A percentile compares a stretch with the other conserved stretches of the same genome.
Conservation (phyloP, 306 rosid genomes). For the Cucurbita ficifolia region DNA sequence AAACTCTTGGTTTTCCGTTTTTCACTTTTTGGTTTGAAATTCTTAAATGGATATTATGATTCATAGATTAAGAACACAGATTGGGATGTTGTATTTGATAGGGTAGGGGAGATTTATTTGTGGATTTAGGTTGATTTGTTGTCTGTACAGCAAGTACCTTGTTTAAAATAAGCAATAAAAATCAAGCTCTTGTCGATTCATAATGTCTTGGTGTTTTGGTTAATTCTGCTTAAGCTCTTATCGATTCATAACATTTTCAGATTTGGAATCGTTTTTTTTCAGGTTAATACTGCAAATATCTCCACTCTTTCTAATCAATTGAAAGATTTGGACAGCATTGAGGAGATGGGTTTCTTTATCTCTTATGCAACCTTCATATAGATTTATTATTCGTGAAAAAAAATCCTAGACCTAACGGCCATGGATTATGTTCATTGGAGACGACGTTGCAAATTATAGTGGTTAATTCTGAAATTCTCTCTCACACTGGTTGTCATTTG, state of each 20-base stretch:
- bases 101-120: neutral
- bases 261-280: neutral
- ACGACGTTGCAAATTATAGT: too few relatives aligned
- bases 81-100: neutral
- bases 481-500: too few relatives aligned
- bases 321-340: neutral
- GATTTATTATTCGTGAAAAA: neutral
- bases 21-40: neutral
- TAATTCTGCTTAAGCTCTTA: neutral
- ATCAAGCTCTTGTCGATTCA: neutral
- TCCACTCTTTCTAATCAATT: neutral
- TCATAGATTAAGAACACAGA: neutral
- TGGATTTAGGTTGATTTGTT: neutral
- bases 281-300: neutral
- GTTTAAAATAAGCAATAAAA: conserved; percentile 2
- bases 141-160: conserved; percentile 5
- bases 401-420: too few relatives aligned
- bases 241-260: neutral
- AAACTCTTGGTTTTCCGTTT: neutral
- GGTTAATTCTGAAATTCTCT: too few relatives aligned
- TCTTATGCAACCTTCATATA: neutral
- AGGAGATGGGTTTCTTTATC: neutral
- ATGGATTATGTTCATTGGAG: neutral
- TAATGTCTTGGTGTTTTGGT: neutral
- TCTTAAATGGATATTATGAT: neutral